Evolutionary conservation across 192 early-diverging fungal genomes (phyloP).

Genomic region (Ambispora gerdemannii): DNA sequence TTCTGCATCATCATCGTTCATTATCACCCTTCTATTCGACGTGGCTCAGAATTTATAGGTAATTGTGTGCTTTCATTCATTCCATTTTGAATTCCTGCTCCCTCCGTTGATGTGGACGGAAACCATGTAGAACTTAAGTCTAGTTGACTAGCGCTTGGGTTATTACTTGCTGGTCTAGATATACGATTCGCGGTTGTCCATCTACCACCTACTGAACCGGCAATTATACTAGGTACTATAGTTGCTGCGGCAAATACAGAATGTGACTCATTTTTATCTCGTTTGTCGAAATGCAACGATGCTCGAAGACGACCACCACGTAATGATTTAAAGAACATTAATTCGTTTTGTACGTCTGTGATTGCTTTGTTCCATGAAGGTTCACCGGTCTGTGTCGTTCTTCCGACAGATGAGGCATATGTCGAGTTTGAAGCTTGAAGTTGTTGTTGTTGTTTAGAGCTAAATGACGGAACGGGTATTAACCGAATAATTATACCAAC

Average conservation of each 20-base stretch:
- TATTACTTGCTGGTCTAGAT: neutral
- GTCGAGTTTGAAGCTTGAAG: slow-evolving; percentile 29
- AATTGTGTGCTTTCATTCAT: neutral
- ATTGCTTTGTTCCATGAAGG: slow-evolving; percentile 48
- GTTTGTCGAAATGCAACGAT: neutral
- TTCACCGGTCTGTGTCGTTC: slow-evolving; percentile 31
- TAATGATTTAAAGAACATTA: slow-evolving; percentile 39
- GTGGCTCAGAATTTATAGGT: too few relatives aligned
- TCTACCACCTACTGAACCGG: slow-evolving; percentile 42
- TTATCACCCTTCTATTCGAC: too few relatives aligned
- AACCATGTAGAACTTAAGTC: neutral
- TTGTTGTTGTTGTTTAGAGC: slow-evolving; percentile 31
- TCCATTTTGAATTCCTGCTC: neutral
- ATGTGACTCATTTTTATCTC: neutral
- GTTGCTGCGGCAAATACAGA: slow-evolving; percentile 37
- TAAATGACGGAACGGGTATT: too few relatives aligned
- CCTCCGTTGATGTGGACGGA: neutral
- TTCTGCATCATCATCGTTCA: too few relatives aligned
- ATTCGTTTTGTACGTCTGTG: slow-evolving; percentile 35
- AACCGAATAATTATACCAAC: slow-evolving; percentile 85
- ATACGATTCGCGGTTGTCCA: slow-evolving; percentile 31
- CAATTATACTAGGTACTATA: slow-evolving; percentile 44
- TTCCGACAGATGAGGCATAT: slow-evolving; percentile 14
- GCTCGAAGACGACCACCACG: slow-evolving; percentile 36
- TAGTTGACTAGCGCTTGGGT: neutral